These are phyloP conservation scores for Diplodia corticola DNA, from an alignment of 2,329 filamentous ascomycete genomes.

Conservation along the genomic window DNA sequence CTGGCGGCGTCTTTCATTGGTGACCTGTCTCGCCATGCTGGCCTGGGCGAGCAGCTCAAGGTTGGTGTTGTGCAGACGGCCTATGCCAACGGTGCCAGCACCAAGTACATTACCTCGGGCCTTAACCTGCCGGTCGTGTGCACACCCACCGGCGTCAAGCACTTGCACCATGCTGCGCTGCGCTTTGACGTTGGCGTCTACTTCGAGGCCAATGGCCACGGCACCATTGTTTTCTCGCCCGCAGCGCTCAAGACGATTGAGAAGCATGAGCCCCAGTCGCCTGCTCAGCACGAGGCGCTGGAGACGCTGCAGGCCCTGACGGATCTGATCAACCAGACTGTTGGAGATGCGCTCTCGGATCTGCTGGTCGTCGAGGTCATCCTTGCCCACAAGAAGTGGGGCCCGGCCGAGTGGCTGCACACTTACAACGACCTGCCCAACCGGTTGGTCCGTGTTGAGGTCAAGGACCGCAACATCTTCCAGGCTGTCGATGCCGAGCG, in stretches of 20 bases:
- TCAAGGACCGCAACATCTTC: conserved; percentile 84
- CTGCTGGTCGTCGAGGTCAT: conserved; percentile 95
- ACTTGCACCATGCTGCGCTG: conserved; percentile 93
- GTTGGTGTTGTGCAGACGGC: conserved; percentile 97
- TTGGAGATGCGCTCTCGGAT: conserved; percentile 93
- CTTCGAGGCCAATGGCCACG: conserved; percentile 98
- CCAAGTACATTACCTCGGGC: conserved; percentile 84
- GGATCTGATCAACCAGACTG: conserved; percentile 96
- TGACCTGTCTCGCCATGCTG: conserved; percentile 78
- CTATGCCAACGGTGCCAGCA: conserved; percentile 95
- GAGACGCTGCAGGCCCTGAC: conserved; percentile 80
- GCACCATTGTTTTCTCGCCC: conserved; percentile 90
- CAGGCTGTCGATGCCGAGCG: conserved; percentile 90
- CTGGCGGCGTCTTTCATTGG: conserved; percentile 91
- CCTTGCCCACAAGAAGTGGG: conserved; percentile 92
- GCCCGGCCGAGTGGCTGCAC: conserved; percentile 83
- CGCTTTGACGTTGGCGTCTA: conserved; percentile 96
- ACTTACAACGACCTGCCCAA: conserved; percentile 96
- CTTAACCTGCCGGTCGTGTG: conserved; percentile 87
- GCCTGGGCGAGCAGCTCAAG: conserved; percentile 75
- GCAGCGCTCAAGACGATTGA: conserved; percentile 77
- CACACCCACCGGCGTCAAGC: conserved; percentile 95
- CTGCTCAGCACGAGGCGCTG: conserved; percentile 85
- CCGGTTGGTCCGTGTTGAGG: conserved; percentile 89
- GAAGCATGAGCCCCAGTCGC: conserved; percentile 80